phyloP scores from a whole-genome alignment of 352 stramenopile genomes.

The Globisporangium lucens region DNA sequence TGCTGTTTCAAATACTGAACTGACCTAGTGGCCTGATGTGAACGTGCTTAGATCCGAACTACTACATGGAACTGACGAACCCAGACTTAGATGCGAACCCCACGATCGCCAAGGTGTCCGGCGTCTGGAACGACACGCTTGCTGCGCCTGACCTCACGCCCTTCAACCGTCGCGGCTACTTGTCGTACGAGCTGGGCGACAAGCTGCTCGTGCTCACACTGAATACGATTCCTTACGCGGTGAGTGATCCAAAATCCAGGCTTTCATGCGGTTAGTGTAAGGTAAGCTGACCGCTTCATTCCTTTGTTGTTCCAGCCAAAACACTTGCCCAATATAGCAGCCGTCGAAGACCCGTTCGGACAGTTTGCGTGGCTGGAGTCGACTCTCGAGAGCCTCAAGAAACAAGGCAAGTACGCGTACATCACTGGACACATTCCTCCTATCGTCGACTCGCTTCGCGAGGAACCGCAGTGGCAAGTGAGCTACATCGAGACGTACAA shows the following conservation, averaged over 20 bases:
- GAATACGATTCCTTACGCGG: constrained; percentile 81
- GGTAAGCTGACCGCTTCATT: constrained; percentile 31
- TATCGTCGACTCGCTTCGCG: constrained; percentile 83
- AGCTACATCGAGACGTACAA: constrained; percentile 85
- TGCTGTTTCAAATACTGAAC: constrained; percentile 11
- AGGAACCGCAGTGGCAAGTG: constrained; percentile 80
- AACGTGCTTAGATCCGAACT: constrained; percentile 43
- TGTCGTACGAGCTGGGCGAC: constrained; percentile 61
- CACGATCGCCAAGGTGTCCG: constrained; percentile 47
- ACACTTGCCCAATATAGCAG: constrained; percentile 67
- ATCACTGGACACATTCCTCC: constrained; percentile 91
- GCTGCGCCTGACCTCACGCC: constrained; percentile 40
- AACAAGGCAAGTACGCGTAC: constrained; percentile 56
- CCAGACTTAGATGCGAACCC: constrained; percentile 46
- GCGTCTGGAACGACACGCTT: constrained; percentile 49
- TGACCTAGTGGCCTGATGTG: constrained; percentile 11
- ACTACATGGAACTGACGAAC: constrained; percentile 75
- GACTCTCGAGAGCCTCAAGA: constrained; percentile 48
- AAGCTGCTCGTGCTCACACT: constrained; percentile 68
- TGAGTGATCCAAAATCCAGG: constrained; percentile 32
- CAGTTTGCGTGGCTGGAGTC: constrained; percentile 89
- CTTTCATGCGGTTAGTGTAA: background rate
- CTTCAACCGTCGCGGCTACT: constrained; percentile 57
- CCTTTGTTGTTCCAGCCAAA: constrained; percentile 34
- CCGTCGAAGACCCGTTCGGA: constrained; percentile 78